A percentile compares a stretch with the other conserved stretches of the same genome.
phyloP scores from a whole-genome alignment of 768 basidiomycete genomes.

The Pleurotus pulmonarius region DNA sequence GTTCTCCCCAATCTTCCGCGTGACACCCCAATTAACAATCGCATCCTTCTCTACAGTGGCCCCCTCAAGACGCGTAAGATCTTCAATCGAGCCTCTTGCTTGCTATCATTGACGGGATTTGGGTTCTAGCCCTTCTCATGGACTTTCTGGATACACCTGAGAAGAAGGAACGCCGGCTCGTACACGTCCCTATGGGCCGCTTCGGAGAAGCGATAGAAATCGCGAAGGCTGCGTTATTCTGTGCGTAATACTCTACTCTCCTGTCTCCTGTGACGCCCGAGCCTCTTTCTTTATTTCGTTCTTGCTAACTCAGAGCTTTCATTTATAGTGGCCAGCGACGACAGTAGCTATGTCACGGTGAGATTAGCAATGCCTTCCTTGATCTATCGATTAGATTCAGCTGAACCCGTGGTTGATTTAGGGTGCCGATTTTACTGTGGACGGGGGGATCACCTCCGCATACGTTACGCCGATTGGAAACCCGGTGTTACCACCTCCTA shows the following conservation, averaged over 20 bases:
- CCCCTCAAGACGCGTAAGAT: slow-evolving; percentile 89
- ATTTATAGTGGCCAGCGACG: slow-evolving; percentile 78
- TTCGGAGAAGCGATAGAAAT: slow-evolving; percentile 97
- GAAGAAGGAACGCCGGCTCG: slow-evolving; percentile 86
- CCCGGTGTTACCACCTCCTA: slow-evolving; percentile 64
- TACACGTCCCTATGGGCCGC: slow-evolving; percentile 93
- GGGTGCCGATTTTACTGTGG: slow-evolving; percentile 94
- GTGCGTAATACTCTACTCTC: slow-evolving; percentile 45
- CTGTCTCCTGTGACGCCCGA: not conserved
- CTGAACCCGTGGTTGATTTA: slow-evolving; percentile 19
- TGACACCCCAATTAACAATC: not conserved
- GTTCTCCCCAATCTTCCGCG: slow-evolving; percentile 21
- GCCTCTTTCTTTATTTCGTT: not conserved
- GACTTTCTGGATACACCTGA: slow-evolving; percentile 96
- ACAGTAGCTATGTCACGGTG: slow-evolving; percentile 95
- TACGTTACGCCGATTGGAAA: slow-evolving; percentile 92
- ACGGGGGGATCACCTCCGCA: slow-evolving; percentile 88
- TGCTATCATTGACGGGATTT: not conserved
- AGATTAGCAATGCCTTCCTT: slow-evolving; percentile 15
- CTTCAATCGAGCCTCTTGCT: not conserved
- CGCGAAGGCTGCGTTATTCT: slow-evolving; percentile 88
- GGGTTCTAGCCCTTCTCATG: slow-evolving; percentile 82
- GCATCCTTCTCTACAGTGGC: slow-evolving; percentile 47
- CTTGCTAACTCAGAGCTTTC: slow-evolving; percentile 20
- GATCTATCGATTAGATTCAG: not conserved